Evolutionary conservation across 768 basidiomycete genomes (phyloP).

Genomic region (Suillus bovinus): DNA sequence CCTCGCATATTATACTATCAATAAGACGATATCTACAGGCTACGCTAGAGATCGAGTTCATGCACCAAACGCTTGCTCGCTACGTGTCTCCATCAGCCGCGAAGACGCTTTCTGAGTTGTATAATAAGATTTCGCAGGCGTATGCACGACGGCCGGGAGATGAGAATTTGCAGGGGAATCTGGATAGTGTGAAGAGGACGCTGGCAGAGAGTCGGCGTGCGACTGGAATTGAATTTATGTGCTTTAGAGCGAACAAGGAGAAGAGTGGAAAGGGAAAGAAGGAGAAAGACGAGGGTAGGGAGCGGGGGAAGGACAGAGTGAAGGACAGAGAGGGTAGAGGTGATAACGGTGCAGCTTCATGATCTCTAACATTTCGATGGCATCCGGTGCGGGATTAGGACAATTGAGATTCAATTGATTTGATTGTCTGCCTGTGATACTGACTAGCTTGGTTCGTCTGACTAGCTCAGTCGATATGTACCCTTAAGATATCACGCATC

Average conservation of each 20-base stretch:
- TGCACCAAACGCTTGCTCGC: conserved; percentile 92
- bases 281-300: background rate
- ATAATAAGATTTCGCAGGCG: conserved; percentile 92
- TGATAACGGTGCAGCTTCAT: background rate
- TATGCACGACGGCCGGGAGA: conserved; percentile 85
- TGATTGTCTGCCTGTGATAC: too few species aligned
- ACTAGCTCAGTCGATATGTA: too few species aligned
- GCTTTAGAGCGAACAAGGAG: conserved; percentile 77
- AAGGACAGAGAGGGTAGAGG: conserved; percentile 14
- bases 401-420: too few species aligned
- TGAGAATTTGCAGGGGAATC: conserved; percentile 81
- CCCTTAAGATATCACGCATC: background rate
- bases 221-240: conserved; percentile 93
- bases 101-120: conserved; percentile 85
- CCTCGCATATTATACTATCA: background rate
- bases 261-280: conserved; percentile 18
- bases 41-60: conserved; percentile 97
- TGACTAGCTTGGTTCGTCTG: too few species aligned
- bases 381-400: background rate
- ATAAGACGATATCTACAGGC: conserved; percentile 55
- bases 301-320: conserved; percentile 14
- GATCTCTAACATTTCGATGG: background rate
- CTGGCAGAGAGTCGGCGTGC: conserved; percentile 85
- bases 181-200: conserved; percentile 91
- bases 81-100: conserved; percentile 84